phyloP scores from a whole-genome alignment of 441 rosid genomes.

The Geranium incanum region DNA sequence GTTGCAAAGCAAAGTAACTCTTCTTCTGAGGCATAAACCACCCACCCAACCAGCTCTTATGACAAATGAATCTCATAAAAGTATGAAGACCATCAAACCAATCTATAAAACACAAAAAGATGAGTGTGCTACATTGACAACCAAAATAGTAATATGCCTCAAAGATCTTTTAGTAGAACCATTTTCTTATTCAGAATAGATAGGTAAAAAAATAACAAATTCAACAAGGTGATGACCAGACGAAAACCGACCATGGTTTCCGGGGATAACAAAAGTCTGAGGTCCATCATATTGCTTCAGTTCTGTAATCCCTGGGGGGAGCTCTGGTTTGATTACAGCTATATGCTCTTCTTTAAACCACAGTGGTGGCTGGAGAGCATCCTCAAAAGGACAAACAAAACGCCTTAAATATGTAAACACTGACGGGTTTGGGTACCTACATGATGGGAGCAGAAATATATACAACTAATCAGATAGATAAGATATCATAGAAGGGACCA shows the following conservation, averaged over 20 bases:
- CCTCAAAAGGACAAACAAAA: constrained; percentile 85
- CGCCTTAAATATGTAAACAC: constrained; percentile 83
- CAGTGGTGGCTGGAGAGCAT: constrained; percentile 91
- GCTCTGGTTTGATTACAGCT: constrained; percentile 82
- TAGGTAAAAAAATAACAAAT: neutral
- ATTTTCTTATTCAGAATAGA: neutral
- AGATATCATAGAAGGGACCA: neutral
- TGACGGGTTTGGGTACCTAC: constrained; percentile 96
- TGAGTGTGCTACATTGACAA: neutral
- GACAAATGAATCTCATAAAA: constrained; percentile 96
- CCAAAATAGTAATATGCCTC: constrained; percentile 8
- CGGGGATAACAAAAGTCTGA: constrained; percentile 87
- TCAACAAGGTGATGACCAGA: constrained; percentile 14
- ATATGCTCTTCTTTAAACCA: constrained; percentile 69
- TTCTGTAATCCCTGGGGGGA: constrained; percentile 60
- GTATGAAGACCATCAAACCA: constrained; percentile 99
- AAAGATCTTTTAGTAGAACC: neutral
- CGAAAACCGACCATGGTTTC: constrained; percentile 81
- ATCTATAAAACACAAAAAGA: constrained; percentile 40
- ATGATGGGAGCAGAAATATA: constrained; percentile 15
- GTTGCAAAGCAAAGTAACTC: constrained; percentile 98
- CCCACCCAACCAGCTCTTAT: constrained; percentile 99
- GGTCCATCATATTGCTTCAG: constrained; percentile 88
- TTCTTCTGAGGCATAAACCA: constrained; percentile 99
- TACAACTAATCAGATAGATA: neutral